Evolutionary conservation across 768 basidiomycete species (phyloP).

Genomic region (Xanthoconium purpureum): DNA sequence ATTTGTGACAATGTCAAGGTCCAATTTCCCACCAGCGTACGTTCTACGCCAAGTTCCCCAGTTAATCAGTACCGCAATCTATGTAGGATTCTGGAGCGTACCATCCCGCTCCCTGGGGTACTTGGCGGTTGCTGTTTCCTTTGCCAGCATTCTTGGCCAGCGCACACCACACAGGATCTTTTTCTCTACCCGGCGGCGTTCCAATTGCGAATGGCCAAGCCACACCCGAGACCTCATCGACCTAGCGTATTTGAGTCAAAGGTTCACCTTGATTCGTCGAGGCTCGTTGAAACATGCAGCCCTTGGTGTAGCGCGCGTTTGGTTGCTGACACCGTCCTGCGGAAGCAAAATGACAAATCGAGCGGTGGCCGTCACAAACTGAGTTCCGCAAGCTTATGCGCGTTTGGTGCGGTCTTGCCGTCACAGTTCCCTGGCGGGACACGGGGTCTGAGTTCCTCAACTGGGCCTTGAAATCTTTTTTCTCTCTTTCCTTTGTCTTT

Average conservation of each 20-base stretch:
- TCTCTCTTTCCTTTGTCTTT: neutral
- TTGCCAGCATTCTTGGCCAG: neutral
- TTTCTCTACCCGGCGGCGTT: constrained; percentile 8
- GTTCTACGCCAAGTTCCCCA: neutral
- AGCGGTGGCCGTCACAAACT: constrained; percentile 11
- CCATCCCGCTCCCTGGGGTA: neutral
- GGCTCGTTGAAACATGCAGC: neutral
- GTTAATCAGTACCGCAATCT: neutral
- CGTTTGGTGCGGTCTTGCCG: constrained; percentile 29
- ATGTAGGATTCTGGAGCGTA: constrained; percentile 2
- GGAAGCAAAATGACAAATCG: constrained; percentile 17
- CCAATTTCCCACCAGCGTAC: too few species aligned
- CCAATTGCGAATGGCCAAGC: constrained; percentile 13
- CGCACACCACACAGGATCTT: neutral
- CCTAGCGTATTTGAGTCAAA: neutral
- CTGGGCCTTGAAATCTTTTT: constrained; percentile 2
- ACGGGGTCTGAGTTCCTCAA: constrained; percentile 22
- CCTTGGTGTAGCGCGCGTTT: neutral
- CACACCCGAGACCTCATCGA: neutral
- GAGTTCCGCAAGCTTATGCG: constrained; percentile 18
- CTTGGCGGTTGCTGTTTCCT: neutral
- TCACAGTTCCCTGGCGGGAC: constrained; percentile 22
- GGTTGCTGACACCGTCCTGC: constrained; percentile 1
- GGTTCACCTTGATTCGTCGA: constrained; percentile 3
- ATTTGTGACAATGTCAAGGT: too few species aligned